Percentiles rank a stretch among this genome's conserved stretches.
phyloP scores from a whole-genome alignment of 129 eudicot genomes.

The Oenanthe sinensis region DNA sequence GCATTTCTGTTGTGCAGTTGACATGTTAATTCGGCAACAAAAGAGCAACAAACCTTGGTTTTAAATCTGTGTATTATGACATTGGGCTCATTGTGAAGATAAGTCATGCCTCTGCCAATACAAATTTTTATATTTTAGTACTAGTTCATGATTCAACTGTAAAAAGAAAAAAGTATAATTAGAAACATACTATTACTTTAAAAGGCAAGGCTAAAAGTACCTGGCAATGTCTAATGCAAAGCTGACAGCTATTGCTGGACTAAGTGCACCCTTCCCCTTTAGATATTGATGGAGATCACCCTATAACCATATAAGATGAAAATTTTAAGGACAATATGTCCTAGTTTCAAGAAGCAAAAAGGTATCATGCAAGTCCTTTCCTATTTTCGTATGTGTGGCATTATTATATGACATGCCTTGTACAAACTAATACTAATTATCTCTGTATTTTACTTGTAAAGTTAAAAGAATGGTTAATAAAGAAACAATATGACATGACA shows the following conservation, averaged over 20 bases:
- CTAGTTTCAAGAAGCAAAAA: neutral
- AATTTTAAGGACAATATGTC: neutral
- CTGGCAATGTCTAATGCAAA: slow-evolving; percentile 95
- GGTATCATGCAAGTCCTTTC: neutral
- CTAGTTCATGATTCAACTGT: neutral
- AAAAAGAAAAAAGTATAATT: no score
- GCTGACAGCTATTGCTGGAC: slow-evolving; percentile 74
- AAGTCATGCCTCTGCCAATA: slow-evolving; percentile 85
- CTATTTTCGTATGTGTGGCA: neutral
- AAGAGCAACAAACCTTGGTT: slow-evolving; percentile 66
- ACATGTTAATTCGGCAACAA: neutral
- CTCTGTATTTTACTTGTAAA: neutral
- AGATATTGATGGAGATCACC: slow-evolving; percentile 95
- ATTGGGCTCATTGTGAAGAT: slow-evolving; percentile 97
- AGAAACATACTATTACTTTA: neutral
- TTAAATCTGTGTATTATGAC: slow-evolving; percentile 85
- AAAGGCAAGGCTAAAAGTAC: slow-evolving; percentile 25
- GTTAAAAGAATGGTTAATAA: neutral
- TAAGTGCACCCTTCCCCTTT: slow-evolving; percentile 84
- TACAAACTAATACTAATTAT: slow-evolving; percentile 1
- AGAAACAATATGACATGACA: neutral
- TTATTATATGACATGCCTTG: neutral
- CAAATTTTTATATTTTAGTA: slow-evolving; percentile 15
- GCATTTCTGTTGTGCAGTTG: neutral
- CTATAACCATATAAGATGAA: slow-evolving; percentile 28